phyloP scores from a whole-genome alignment of 106 monocot species.

The Apostasia ramifera region DNA sequence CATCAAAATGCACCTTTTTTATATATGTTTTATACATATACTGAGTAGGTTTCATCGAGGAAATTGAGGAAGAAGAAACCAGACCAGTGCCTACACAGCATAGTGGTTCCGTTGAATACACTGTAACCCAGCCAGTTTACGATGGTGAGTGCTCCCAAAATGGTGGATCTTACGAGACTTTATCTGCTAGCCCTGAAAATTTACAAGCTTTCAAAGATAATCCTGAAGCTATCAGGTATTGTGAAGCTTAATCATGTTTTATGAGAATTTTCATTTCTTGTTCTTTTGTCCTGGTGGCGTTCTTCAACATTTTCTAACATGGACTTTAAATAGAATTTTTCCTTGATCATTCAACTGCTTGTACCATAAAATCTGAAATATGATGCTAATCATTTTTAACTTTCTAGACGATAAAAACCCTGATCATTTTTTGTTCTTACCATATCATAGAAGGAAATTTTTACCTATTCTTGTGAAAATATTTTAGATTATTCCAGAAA shows the following conservation, averaged over 20 bases:
- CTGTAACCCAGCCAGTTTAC: slow-evolving; percentile 30
- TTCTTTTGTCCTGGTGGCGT: too few species aligned
- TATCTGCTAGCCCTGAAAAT: slow-evolving; percentile 16
- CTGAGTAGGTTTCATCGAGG: slow-evolving; percentile 72
- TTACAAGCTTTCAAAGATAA: slow-evolving; percentile 41
- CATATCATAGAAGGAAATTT: neutral
- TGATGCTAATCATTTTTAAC: neutral
- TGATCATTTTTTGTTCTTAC: neutral
- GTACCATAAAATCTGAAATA: too few species aligned
- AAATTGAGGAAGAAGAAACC: slow-evolving; percentile 55
- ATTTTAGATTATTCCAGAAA: slow-evolving; percentile 76
- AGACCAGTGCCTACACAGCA: slow-evolving; percentile 17
- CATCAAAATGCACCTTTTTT: neutral
- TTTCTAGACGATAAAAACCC: neutral
- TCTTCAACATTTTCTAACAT: too few species aligned
- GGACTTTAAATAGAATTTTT: too few species aligned
- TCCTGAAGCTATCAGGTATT: slow-evolving; percentile 36
- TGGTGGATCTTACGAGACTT: slow-evolving; percentile 7
- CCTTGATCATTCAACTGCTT: too few species aligned
- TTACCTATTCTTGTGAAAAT: slow-evolving; percentile 9
- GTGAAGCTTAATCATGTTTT: neutral
- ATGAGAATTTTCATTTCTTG: too few species aligned
- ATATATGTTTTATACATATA: slow-evolving; percentile 1
- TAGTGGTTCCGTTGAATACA: slow-evolving; percentile 18
- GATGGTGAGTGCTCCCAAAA: slow-evolving; percentile 17